phyloP scores from a whole-genome alignment of 495 filamentous ascomycete genomes.

The Chlorociboria aeruginascens region DNA sequence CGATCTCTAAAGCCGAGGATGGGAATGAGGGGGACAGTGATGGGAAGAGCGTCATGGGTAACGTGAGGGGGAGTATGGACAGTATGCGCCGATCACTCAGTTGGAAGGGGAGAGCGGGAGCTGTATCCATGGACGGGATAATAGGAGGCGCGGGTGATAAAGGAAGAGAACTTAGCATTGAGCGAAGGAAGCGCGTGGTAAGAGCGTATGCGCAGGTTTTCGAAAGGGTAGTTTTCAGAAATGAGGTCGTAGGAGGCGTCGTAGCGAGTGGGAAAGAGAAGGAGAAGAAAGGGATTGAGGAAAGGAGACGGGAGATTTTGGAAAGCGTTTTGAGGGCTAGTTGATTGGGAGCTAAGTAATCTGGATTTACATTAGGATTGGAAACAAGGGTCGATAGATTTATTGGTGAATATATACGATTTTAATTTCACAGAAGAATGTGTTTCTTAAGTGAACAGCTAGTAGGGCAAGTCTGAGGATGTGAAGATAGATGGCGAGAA shows the following conservation, averaged over 20 bases:
- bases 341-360: neutral
- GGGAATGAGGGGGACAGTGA: neutral
- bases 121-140: slow-evolving; percentile 9
- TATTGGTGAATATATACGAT: too few species aligned
- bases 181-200: slow-evolving; percentile 30
- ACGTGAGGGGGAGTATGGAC: slow-evolving; percentile 24
- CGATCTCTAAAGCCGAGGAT: slow-evolving; percentile 23
- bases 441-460: too few species aligned
- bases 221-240: slow-evolving; percentile 31
- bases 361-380: too few species aligned
- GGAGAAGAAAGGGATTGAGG: slow-evolving; percentile 16
- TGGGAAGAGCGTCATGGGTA: slow-evolving; percentile 7
- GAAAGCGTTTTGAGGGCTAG: slow-evolving; percentile 25
- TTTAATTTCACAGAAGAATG: too few species aligned
- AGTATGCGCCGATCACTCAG: slow-evolving; percentile 27
- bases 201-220: slow-evolving; percentile 35
- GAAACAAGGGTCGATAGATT: neutral
- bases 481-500: too few species aligned
- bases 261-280: slow-evolving; percentile 23
- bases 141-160: too few species aligned
- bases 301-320: slow-evolving; percentile 31
- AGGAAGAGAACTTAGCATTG: slow-evolving; percentile 13
- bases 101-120: slow-evolving; percentile 18
- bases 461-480: too few species aligned
- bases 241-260: slow-evolving; percentile 17